Conservation (phyloP, 179 eudicot genomes). For the Monotropa hypopitys region DNA sequence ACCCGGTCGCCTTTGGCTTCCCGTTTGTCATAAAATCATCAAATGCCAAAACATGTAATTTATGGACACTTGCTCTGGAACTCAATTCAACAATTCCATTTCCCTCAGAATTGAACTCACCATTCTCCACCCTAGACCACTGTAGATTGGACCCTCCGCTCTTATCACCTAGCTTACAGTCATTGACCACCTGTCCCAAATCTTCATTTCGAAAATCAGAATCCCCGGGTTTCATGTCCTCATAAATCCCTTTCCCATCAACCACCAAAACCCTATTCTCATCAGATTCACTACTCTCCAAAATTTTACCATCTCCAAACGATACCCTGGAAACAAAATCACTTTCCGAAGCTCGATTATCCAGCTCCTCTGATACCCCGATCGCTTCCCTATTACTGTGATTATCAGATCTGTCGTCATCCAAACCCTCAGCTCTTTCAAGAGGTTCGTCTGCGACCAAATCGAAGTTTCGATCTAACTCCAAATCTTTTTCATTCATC, state of each 20-base stretch:
- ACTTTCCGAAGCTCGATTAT: constrained; percentile 6
- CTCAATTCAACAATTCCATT: neutral
- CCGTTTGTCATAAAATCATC: constrained; percentile 21
- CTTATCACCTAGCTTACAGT: neutral
- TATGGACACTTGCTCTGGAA: neutral
- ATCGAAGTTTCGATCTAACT: constrained; percentile 15
- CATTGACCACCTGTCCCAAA: neutral
- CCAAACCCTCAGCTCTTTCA: constrained; percentile 16
- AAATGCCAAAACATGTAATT: constrained; percentile 4
- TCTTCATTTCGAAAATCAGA: constrained; percentile 6
- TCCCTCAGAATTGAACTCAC: constrained; percentile 9
- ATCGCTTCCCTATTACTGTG: constrained; percentile 7
- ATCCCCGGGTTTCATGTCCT: constrained; percentile 12
- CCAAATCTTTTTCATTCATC: constrained; percentile 23
- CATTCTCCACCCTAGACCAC: constrained; percentile 7
- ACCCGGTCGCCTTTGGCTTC: constrained; percentile 8
- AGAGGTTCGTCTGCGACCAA: neutral
- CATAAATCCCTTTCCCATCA: constrained; percentile 14
- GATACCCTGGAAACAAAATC: constrained; percentile 17
- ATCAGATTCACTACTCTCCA: constrained; percentile 12
- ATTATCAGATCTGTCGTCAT: neutral
- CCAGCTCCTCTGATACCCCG: constrained; percentile 16
- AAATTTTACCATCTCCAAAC: constrained; percentile 4
- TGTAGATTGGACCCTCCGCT: neutral
- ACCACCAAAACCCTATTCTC: constrained; percentile 6